Conservation (phyloP, 208 protist species). For the Trypanosoma cruzi region DNA sequence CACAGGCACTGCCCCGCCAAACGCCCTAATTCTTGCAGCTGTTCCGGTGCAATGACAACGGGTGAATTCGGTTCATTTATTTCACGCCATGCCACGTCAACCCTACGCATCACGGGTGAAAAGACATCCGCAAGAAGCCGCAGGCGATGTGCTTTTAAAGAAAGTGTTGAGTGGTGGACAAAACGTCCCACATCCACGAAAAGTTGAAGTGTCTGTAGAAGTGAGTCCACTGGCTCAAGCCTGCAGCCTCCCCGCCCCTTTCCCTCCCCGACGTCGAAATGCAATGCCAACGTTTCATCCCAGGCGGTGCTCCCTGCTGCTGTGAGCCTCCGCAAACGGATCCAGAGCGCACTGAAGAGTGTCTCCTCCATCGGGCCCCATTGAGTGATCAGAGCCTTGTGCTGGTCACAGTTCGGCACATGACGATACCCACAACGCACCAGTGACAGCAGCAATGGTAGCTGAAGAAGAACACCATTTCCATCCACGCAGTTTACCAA, state of each 20-base stretch:
- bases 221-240: not conserved
- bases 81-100: conserved; percentile 1
- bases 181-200: conserved; percentile 21
- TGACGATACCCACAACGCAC: conserved; percentile 16
- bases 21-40: conserved; percentile 4
- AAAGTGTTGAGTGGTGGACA: conserved; percentile 28
- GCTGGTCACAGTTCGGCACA: not conserved
- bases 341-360: conserved; percentile 22
- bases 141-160: conserved; percentile 16
- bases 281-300: not conserved
- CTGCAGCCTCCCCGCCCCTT: not conserved
- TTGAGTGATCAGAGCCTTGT: conserved; percentile 8
- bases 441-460: not conserved
- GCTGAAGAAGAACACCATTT: conserved; percentile 24
- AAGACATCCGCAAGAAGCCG: conserved; percentile 4
- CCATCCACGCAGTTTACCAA: conserved; percentile 28
- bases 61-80: not conserved
- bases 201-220: conserved; percentile 13
- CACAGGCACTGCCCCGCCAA: conserved; percentile 21
- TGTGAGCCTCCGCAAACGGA: conserved; percentile 2
- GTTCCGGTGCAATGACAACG: not conserved
- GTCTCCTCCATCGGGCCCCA: conserved; percentile 32
- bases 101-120: not conserved
- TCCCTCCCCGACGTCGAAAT: not conserved
- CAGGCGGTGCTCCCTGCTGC: not conserved